phyloP scores from a whole-genome alignment of 495 filamentous ascomycete genomes.

The Hypoxylon lenormandii region DNA sequence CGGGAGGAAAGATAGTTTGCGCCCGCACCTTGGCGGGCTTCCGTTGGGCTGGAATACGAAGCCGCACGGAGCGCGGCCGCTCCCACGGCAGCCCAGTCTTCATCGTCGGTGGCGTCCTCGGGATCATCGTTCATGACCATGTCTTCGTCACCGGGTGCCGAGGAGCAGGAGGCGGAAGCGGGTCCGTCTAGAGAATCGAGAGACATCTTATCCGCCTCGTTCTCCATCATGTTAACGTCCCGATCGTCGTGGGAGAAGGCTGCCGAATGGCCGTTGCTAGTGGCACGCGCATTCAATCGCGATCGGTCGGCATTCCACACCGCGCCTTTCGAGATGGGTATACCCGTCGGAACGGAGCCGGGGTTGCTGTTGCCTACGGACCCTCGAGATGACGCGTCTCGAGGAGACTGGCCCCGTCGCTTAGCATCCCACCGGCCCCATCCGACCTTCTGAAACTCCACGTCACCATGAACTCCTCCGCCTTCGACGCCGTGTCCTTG shows the following conservation, averaged over 20 bases:
- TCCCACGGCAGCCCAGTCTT: conserved; percentile 94
- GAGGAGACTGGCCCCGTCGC: conserved; percentile 72
- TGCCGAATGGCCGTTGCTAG: conserved; percentile 75
- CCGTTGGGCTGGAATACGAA: conserved; percentile 64
- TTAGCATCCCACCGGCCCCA: conserved; percentile 97
- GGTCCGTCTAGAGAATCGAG: conserved; percentile 85
- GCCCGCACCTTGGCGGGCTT: conserved; percentile 51
- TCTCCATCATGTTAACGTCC: conserved; percentile 77
- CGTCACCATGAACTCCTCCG: conserved; percentile 77
- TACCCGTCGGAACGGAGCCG: conserved; percentile 66
- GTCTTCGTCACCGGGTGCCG: conserved; percentile 78
- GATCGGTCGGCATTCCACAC: conserved; percentile 62
- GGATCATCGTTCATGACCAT: conserved; percentile 73
- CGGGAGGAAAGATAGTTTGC: conserved; percentile 55
- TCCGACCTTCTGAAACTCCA: conserved; percentile 94
- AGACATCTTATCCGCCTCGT: conserved; percentile 97
- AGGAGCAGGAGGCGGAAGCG: conserved; percentile 77
- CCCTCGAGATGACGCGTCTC: conserved; percentile 54
- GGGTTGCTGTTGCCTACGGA: conserved; percentile 60
- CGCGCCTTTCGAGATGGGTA: conserved; percentile 72
- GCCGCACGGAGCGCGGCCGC: conserved; percentile 83
- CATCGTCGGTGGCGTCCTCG: conserved; percentile 92
- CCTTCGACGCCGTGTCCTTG: conserved; percentile 66
- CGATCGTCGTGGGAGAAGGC: conserved; percentile 78
- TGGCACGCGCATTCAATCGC: conserved; percentile 62